These are phyloP conservation scores for Clitopilus hobsonii DNA, from an alignment of 768 basidiomycete genomes.

Conservation along the genomic window DNA sequence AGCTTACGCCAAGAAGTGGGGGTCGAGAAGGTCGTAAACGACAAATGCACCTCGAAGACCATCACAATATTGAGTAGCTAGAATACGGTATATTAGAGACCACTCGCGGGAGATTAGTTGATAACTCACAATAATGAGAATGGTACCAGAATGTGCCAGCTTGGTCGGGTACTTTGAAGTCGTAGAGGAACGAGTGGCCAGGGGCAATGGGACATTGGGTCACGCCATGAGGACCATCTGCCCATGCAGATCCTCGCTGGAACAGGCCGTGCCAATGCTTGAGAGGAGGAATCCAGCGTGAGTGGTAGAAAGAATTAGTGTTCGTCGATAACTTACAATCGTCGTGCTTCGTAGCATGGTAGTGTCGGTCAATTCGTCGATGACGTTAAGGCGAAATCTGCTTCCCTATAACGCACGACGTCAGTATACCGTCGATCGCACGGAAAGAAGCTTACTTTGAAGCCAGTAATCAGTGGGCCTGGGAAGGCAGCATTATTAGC, in stretches of 20 bases:
- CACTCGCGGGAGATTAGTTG: not conserved
- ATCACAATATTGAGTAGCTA: conserved; percentile 39
- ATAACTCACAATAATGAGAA: conserved; percentile 2
- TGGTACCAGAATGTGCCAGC: conserved; percentile 25
- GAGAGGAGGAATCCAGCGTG: not conserved
- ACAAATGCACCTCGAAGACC: conserved; percentile 38
- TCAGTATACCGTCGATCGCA: too few species aligned
- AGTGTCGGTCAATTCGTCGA: conserved; percentile 32
- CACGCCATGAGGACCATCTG: conserved; percentile 9
- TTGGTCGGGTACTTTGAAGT: conserved; percentile 25
- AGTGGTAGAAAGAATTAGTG: not conserved
- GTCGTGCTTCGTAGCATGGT: conserved; percentile 35
- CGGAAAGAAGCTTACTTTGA: conserved; percentile 9
- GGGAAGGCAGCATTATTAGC: conserved; percentile 13
- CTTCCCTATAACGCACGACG: conserved; percentile 26
- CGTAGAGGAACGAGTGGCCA: conserved; percentile 25
- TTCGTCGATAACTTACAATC: conserved; percentile 13
- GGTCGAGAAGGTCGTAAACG: conserved; percentile 22
- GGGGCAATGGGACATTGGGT: conserved; percentile 32
- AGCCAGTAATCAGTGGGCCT: conserved; percentile 36
- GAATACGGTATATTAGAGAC: not conserved
- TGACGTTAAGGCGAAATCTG: conserved; percentile 33
- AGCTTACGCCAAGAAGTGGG: conserved; percentile 12
- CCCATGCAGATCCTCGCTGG: conserved; percentile 5
- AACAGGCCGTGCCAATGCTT: conserved; percentile 6